Base-by-base conservation (phyloP, 257 asterid species). In the Lavandula angustifolia region DNA sequence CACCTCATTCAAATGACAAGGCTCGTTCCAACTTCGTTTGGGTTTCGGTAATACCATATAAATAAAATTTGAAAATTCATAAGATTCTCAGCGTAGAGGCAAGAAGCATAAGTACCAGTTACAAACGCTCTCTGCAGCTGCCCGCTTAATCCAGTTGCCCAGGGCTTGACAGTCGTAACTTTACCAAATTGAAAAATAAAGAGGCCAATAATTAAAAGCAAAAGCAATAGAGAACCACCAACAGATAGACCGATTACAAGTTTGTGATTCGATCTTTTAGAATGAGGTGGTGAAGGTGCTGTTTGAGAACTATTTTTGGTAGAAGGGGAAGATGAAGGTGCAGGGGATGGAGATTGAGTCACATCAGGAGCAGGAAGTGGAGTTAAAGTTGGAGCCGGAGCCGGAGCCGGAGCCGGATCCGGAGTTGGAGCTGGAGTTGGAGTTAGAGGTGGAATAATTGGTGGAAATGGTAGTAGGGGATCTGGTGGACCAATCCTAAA, bases 91-190 rank as follows among this genome's bases (percentile, higher is more conserved):
- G 6, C 6, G 29, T 27, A 48, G 33, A 35, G 16, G 32, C 18
- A 60, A 47, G 60, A 53, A 33, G 64, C 10, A 35, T 17, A 66
- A 35, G 10, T 84, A 88, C 95, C 99, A 3, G 95, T 86, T 18
- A 89, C 82, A 35, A 87, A 85, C 16, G 95, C 96, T 78, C 81
- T 83, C 78, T 90, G 96, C 40, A 94, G 90, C 81, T 89, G 96
- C 50, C 97, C 97, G 29, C 99, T 94, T 79, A 94, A 75, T 72
- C 99, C 99, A 0, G 96, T 80, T 33, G 85, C 83, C 97, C 99
- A 90, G 7, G 99, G 99, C 69, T 68, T 94, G 71, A 90, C 99
- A 52, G 88, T 83, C 9, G 87, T 81, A 75, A 81, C 87, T 68
- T 80, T 94, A 56, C 78, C 85, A 51, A 76, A 69, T 51, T 50